Evolutionary conservation across 176 grass and related monocot genomes (phyloP).

Genomic region (Raddia guianensis): DNA sequence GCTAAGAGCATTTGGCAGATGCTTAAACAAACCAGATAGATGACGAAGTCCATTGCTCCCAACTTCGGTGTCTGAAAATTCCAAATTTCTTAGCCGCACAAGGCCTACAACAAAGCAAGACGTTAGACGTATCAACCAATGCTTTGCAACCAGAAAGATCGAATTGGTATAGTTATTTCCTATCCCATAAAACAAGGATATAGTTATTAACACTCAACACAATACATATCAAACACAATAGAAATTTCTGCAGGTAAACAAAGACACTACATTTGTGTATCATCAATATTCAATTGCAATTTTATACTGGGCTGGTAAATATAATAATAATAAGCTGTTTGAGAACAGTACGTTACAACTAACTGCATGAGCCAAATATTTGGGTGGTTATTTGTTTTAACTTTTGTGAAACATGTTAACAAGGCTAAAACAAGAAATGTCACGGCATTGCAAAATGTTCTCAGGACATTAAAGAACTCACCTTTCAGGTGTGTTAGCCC

Average conservation of each 20-base stretch:
- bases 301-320: neutral
- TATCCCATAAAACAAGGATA: neutral
- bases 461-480: conserved; percentile 34
- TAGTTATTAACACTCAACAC: neutral
- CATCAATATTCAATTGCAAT: neutral
- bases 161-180: neutral
- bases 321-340: neutral
- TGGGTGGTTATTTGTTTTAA: neutral
- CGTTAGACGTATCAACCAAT: neutral
- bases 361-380: neutral
- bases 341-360: neutral
- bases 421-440: conserved; percentile 2
- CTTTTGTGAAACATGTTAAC: conserved; percentile 6
- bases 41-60: conserved; percentile 89
- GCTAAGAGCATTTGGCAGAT: conserved; percentile 29
- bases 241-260: neutral
- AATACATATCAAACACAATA: neutral
- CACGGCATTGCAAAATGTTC: neutral
- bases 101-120: conserved; percentile 60
- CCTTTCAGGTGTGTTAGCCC: conserved; percentile 82
- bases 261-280: neutral
- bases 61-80: conserved; percentile 85
- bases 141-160: conserved; percentile 17
- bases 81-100: conserved; percentile 72
- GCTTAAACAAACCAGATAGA: conserved; percentile 78